Evolutionary conservation across 768 basidiomycete species (phyloP).

Genomic region (Termitomyces sp.): DNA sequence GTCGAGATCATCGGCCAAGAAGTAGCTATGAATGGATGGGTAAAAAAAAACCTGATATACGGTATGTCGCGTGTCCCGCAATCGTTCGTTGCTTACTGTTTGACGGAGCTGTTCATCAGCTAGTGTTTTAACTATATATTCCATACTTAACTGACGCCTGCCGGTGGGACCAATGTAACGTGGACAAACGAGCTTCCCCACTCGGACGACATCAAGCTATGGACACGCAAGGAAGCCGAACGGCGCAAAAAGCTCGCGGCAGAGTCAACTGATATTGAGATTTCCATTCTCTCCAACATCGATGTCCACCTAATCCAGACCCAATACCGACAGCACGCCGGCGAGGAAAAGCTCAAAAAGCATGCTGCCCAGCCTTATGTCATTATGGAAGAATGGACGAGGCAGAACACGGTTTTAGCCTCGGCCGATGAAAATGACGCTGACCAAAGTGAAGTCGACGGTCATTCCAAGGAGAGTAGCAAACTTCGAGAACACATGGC

Average conservation of each 20-base stretch:
- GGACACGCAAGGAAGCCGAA: conserved; percentile 27
- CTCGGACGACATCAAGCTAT: conserved; percentile 18
- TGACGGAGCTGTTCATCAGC: not conserved
- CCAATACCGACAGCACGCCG: conserved; percentile 37
- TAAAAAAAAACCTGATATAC: conserved; percentile 14
- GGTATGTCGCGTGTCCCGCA: conserved; percentile 20
- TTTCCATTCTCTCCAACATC: conserved; percentile 33
- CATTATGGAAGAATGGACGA: conserved; percentile 2
- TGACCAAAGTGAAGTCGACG: not conserved
- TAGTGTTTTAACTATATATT: not conserved
- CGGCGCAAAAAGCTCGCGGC: conserved; percentile 23
- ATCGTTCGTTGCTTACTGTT: not conserved
- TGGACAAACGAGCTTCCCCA: conserved; percentile 33
- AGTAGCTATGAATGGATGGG: conserved; percentile 22
- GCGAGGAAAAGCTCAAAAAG: conserved; percentile 35
- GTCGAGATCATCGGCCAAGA: conserved; percentile 37
- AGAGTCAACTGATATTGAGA: conserved; percentile 33
- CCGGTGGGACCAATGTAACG: conserved; percentile 49
- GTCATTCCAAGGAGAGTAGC: not conserved
- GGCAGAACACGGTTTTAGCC: not conserved
- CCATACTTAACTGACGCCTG: conserved; percentile 29
- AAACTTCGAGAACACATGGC: not conserved
- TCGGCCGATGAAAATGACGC: not conserved
- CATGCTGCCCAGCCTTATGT: not conserved
- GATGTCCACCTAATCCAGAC: conserved; percentile 42